Percentiles rank a stretch among this genome's conserved stretches.
These are phyloP conservation scores for Ganoderma lingzhi DNA, from an alignment of 1,284 basidiomycete species.

Conservation along the genomic window DNA sequence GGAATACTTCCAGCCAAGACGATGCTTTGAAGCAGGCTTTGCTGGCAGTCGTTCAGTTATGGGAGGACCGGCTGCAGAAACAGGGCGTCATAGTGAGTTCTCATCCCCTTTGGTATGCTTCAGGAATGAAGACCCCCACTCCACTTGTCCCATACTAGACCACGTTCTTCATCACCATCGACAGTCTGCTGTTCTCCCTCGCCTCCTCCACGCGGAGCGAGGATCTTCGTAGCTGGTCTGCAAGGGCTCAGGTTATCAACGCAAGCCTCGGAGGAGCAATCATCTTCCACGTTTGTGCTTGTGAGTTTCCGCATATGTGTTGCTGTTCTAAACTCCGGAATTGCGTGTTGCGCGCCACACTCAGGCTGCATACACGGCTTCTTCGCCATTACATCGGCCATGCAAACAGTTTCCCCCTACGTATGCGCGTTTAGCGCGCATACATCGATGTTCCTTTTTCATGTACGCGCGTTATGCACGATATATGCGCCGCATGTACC, in stretches of 20 bases:
- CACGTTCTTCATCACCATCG: conserved; percentile 49
- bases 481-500: neutral
- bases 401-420: neutral
- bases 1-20: conserved; percentile 11
- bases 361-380: neutral
- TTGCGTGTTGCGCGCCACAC: neutral
- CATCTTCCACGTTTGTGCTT: conserved; percentile 46
- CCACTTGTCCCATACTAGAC: conserved; percentile 36
- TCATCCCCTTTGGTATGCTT: neutral
- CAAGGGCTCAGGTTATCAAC: conserved; percentile 37
- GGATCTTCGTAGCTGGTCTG: conserved; percentile 27
- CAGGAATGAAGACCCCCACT: neutral
- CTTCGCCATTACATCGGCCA: neutral
- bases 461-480: neutral
- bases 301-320: conserved; percentile 32
- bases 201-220: conserved; percentile 33
- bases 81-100: conserved; percentile 40
- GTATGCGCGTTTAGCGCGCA: neutral
- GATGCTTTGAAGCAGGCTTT: conserved; percentile 37
- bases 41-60: conserved; percentile 40
- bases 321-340: neutral
- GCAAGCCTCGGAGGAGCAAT: conserved; percentile 46
- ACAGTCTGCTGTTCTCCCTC: conserved; percentile 44
- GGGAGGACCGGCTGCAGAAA: conserved; percentile 43
- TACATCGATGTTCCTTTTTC: neutral